A percentile compares a stretch with the other conserved stretches of the same genome.
Conservation (phyloP, 176 grass and related monocot genomes). For the Carex parvula region DNA sequence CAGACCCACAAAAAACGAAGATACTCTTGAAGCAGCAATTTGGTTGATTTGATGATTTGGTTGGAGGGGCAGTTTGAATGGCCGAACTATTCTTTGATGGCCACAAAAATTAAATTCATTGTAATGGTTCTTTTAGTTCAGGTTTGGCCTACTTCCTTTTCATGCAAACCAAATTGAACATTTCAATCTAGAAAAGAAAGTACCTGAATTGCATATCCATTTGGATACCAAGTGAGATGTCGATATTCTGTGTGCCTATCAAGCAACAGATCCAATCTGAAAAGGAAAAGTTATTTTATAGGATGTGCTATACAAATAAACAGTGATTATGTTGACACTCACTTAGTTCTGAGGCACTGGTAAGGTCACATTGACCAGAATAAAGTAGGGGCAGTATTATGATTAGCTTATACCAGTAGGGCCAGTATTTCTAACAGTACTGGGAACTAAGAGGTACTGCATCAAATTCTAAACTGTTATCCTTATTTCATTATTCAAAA, state of each 20-base stretch:
- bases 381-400: not conserved
- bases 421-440: not conserved
- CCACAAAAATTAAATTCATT: not conserved
- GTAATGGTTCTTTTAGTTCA: not conserved
- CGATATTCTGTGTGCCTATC: not conserved
- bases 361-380: not conserved
- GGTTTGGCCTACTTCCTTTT: not conserved
- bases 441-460: not conserved
- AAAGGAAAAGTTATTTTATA: not conserved
- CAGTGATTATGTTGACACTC: not conserved
- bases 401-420: not conserved
- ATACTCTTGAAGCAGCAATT: not conserved
- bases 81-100: not conserved
- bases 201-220: not conserved
- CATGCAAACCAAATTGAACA: not conserved
- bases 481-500: not conserved
- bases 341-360: not conserved
- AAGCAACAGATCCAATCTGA: not conserved
- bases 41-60: not conserved
- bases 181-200: not conserved
- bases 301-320: not conserved
- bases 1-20: not conserved
- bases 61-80: not conserved
- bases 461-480: not conserved
- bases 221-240: not conserved